phyloP scores from a whole-genome alignment of 1,284 basidiomycete genomes.

The Marasmius fiardii region DNA sequence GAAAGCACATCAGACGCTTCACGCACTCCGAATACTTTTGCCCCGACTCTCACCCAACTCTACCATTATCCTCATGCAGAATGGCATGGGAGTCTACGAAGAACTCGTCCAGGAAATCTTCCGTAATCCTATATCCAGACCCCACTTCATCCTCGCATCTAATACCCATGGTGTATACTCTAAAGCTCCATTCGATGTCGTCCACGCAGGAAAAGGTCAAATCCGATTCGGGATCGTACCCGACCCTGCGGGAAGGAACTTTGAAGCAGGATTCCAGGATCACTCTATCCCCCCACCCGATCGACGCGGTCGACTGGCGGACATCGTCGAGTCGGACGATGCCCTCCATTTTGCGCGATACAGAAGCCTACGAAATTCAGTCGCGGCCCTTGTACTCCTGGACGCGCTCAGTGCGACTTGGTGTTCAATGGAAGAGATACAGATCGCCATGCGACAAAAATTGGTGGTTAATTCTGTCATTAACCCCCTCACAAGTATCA shows the following conservation, averaged over 20 bases:
- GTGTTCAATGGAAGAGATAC: conserved; percentile 68
- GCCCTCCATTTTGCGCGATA: conserved; percentile 45
- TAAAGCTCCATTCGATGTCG: conserved; percentile 50
- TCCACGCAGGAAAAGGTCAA: conserved; percentile 75
- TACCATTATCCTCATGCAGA: conserved; percentile 89
- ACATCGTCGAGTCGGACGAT: conserved; percentile 42
- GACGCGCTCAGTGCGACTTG: conserved; percentile 61
- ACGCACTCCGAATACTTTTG: conserved; percentile 57
- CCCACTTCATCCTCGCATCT: conserved; percentile 83
- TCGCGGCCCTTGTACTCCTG: conserved; percentile 61
- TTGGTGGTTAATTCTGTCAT: conserved; percentile 84
- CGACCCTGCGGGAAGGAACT: conserved; percentile 58
- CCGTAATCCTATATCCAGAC: conserved; percentile 67
- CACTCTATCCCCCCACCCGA: conserved; percentile 30
- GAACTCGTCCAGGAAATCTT: conserved; percentile 69
- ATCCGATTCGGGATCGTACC: conserved; percentile 81
- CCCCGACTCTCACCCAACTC: conserved; percentile 65
- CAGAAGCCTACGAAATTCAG: conserved; percentile 62
- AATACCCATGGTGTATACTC: conserved; percentile 79
- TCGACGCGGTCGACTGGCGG: conserved; percentile 45
- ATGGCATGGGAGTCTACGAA: conserved; percentile 91
- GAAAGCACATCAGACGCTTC: conserved; percentile 69
- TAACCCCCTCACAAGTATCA: conserved; percentile 85
- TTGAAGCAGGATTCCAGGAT: conserved; percentile 48
- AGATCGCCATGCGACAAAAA: conserved; percentile 76